Evolutionary conservation across 2,329 filamentous ascomycete species (phyloP).

Genomic region (Ceratocystiopsis brevicomis): DNA sequence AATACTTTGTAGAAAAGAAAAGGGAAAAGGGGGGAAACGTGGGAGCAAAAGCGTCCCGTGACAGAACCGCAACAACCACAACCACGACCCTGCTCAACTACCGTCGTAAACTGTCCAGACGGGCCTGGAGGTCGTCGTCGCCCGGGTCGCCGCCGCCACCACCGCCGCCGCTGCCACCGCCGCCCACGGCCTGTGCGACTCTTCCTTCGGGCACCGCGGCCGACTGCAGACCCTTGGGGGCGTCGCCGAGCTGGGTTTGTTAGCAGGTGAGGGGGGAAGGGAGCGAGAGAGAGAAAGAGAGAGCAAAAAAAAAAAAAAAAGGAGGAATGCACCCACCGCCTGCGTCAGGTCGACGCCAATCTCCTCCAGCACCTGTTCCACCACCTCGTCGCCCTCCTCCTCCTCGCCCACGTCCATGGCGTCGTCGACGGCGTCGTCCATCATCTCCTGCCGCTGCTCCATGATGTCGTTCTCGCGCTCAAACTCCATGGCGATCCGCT

Average conservation of each 20-base stretch:
- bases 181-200: constrained; percentile 57
- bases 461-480: constrained; percentile 98
- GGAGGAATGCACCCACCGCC: constrained; percentile 59
- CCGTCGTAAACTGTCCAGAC: constrained; percentile 67
- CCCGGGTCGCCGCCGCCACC: constrained; percentile 27
- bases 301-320: too few species aligned
- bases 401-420: constrained; percentile 80
- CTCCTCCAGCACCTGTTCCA: constrained; percentile 90
- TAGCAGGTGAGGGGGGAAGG: not conserved
- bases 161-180: not conserved
- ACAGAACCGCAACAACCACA: too few species aligned
- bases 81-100: constrained; percentile 13
- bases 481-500: constrained; percentile 97
- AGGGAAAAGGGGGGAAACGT: too few species aligned
- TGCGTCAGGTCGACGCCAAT: constrained; percentile 88
- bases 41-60: too few species aligned
- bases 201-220: constrained; percentile 52
- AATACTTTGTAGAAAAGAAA: too few species aligned
- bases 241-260: constrained; percentile 59
- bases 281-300: too few species aligned
- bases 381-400: constrained; percentile 90
- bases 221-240: constrained; percentile 66
- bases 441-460: constrained; percentile 98
- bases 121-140: constrained; percentile 89
- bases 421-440: constrained; percentile 97